Conservation (phyloP, 768 basidiomycete species). For the Sarcodon sp. region DNA sequence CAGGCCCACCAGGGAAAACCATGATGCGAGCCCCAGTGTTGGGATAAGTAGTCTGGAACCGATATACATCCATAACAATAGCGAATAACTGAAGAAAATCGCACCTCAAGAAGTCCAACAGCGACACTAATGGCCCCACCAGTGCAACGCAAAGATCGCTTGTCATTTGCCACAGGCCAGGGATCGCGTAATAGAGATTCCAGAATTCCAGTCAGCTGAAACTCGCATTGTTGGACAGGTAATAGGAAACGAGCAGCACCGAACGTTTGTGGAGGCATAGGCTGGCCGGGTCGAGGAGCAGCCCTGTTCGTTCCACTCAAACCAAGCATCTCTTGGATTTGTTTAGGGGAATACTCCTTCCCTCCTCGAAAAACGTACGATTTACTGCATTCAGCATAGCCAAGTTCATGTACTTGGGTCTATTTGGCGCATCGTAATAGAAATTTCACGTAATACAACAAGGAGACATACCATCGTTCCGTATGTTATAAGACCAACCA, state of each 20-base stretch:
- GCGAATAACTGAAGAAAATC: conserved; percentile 4
- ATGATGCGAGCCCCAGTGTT: conserved; percentile 95
- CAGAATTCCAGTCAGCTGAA: conserved; percentile 88
- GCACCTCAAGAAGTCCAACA: conserved; percentile 78
- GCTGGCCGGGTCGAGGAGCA: conserved; percentile 78
- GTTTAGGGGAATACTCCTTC: conserved; percentile 93
- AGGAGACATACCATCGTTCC: conserved; percentile 78
- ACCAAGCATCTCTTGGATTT: conserved; percentile 97
- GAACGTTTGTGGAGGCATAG: conserved; percentile 65
- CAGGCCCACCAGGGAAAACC: conserved; percentile 91
- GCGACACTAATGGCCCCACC: conserved; percentile 93
- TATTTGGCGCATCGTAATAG: conserved; percentile 17
- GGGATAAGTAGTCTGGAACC: conserved; percentile 68
- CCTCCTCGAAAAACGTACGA: conserved; percentile 98
- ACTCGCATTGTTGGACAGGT: conserved; percentile 87
- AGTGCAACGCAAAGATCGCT: conserved; percentile 86
- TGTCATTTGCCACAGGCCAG: conserved; percentile 95
- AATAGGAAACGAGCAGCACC: conserved; percentile 88
- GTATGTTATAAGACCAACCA: conserved; percentile 92
- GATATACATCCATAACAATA: background rate
- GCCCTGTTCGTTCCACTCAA: conserved; percentile 69
- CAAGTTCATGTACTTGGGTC: conserved; percentile 98
- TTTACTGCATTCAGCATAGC: conserved; percentile 91
- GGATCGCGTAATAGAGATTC: conserved; percentile 84
- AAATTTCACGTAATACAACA: background rate